These are phyloP conservation scores for Amphirosellinia nigrospora DNA, from an alignment of 495 filamentous ascomycete species.

Conservation along the genomic window DNA sequence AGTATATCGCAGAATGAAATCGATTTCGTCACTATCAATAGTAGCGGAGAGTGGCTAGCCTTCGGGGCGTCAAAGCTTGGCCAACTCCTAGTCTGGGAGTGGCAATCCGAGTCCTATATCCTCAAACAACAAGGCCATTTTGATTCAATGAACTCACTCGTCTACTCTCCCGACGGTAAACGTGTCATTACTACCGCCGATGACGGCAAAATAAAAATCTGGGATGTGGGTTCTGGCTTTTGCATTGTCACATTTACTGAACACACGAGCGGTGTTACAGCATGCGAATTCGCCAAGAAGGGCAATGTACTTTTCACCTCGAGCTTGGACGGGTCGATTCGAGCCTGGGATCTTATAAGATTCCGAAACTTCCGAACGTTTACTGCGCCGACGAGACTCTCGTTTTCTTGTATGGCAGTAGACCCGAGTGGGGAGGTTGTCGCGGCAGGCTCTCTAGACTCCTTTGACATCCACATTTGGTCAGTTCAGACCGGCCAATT, in stretches of 20 bases:
- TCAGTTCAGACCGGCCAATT: constrained; percentile 97
- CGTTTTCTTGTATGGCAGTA: constrained; percentile 93
- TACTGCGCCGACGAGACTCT: constrained; percentile 86
- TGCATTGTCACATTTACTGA: constrained; percentile 98
- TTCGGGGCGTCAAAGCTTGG: constrained; percentile 97
- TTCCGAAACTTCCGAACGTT: constrained; percentile 98
- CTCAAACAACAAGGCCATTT: constrained; percentile 97
- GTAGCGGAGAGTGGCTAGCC: constrained; percentile 93
- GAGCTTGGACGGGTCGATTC: constrained; percentile 88
- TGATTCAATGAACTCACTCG: constrained; percentile 92
- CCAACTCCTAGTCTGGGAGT: constrained; percentile 97
- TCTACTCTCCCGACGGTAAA: constrained; percentile 92
- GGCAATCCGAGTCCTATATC: constrained; percentile 99
- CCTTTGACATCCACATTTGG: constrained; percentile 97
- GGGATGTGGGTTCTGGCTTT: constrained; percentile 95
- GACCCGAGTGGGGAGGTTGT: constrained; percentile 95
- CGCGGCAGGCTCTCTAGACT: constrained; percentile 92
- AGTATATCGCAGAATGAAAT: constrained; percentile 97
- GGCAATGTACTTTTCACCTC: constrained; percentile 95
- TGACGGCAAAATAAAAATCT: constrained; percentile 97
- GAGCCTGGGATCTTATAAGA: constrained; percentile 95
- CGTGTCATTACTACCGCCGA: constrained; percentile 91
- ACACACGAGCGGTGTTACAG: constrained; percentile 93
- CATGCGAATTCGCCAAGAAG: constrained; percentile 90
- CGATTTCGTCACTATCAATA: constrained; percentile 90